These are phyloP conservation scores for Monosporascus sp. DNA, from an alignment of 2,329 filamentous ascomycete genomes.

Conservation along the genomic window DNA sequence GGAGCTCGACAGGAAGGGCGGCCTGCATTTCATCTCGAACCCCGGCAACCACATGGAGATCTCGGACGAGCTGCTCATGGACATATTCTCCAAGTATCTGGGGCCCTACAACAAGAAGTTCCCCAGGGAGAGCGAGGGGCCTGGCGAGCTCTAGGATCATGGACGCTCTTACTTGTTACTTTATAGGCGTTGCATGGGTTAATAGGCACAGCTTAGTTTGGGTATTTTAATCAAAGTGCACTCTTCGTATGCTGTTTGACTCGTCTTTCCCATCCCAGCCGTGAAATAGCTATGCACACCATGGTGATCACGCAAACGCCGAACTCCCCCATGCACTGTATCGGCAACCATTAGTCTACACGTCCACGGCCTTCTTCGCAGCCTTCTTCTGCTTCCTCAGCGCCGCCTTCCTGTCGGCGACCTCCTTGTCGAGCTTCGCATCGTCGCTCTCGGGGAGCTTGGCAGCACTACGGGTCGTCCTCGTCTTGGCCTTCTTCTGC, in stretches of 20 bases:
- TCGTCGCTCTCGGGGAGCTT: slow-evolving; percentile 41
- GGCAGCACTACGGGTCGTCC: slow-evolving; percentile 9
- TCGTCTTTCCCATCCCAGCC: slow-evolving; percentile 10
- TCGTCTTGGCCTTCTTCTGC: slow-evolving; percentile 32
- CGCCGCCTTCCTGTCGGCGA: slow-evolving; percentile 52
- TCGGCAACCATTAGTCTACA: slow-evolving; percentile 22
- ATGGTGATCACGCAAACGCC: slow-evolving; percentile 8
- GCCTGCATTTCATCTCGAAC: slow-evolving; percentile 66
- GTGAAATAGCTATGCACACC: slow-evolving; percentile 8
- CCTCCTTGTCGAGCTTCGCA: slow-evolving; percentile 50
- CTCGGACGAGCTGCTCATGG: slow-evolving; percentile 56
- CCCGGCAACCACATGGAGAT: slow-evolving; percentile 83
- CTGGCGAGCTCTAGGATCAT: slow-evolving; percentile 32
- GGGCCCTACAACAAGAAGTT: slow-evolving; percentile 43
- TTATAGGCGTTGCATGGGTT: neutral
- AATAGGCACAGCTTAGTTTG: slow-evolving; percentile 2
- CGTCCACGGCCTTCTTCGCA: slow-evolving; percentile 46
- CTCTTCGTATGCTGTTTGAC: neutral
- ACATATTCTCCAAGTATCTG: slow-evolving; percentile 63
- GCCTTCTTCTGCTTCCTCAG: slow-evolving; percentile 55
- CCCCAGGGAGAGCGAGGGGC: slow-evolving; percentile 16
- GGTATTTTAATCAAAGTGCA: slow-evolving; percentile 5
- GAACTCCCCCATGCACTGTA: slow-evolving; percentile 11
- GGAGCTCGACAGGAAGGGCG: slow-evolving; percentile 71
- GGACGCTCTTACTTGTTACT: neutral